phyloP scores from a whole-genome alignment of 768 basidiomycete species.

The Exidia glandulosa region DNA sequence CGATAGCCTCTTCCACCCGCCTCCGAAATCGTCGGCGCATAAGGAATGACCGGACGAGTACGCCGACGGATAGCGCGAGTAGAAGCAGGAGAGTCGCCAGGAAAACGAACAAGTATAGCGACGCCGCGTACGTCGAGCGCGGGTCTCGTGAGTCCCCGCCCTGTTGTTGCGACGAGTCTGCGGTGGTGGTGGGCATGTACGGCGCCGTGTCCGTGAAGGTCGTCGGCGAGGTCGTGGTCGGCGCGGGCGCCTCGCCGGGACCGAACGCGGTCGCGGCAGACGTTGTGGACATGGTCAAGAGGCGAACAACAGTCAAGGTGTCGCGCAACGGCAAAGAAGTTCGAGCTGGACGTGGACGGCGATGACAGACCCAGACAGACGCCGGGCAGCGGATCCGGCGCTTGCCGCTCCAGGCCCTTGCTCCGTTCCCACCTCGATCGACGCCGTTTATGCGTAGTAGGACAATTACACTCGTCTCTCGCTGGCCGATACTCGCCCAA shows the following conservation, averaged over 20 bases:
- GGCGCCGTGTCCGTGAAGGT: not conserved
- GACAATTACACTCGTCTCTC: too few species aligned
- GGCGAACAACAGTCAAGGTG: too few species aligned
- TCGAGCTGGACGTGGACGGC: too few species aligned
- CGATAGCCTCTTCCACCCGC: conserved; percentile 5
- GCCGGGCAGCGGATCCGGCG: too few species aligned
- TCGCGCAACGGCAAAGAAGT: too few species aligned
- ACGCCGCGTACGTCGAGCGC: not conserved
- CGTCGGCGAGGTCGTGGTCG: not conserved
- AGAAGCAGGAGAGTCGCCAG: conserved; percentile 12
- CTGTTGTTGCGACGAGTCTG: too few species aligned
- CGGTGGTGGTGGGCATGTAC: not conserved
- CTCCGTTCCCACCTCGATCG: too few species aligned
- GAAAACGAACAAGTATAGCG: conserved; percentile 13
- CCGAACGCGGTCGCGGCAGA: not conserved
- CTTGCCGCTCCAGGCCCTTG: too few species aligned
- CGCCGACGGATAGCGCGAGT: conserved; percentile 9
- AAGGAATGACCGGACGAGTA: conserved; percentile 12
- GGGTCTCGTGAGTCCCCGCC: not conserved
- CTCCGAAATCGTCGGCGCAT: conserved; percentile 11
- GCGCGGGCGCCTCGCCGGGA: not conserved
- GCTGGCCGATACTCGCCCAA: too few species aligned
- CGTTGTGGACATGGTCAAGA: not conserved
- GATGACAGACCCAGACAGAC: too few species aligned
- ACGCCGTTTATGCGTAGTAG: too few species aligned